Evolutionary conservation across 352 stramenopile genomes (phyloP), one percentile per base, ranked within the genome.

Genomic region (Halophytophthora batemanensis): DNA sequence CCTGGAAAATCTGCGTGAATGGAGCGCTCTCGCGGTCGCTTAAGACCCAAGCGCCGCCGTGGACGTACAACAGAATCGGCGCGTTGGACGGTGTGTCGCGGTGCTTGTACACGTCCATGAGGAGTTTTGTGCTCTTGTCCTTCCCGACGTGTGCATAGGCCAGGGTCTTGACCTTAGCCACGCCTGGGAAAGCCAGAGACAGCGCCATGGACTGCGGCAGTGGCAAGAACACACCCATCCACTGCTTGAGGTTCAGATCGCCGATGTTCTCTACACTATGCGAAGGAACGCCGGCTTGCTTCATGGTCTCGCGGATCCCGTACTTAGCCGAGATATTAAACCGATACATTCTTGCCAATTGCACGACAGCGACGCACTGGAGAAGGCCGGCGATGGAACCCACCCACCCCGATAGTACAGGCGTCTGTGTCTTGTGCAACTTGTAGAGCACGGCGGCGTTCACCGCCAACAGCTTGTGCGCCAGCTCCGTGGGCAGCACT

Each of bases 51-150:
- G 64, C 78, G n/a, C 81, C 81, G n/a, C 81, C 81, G 53, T 91
- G 81, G 44, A 91, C 75, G 50, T 89, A 91, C 22, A 91, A 43
- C 23, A 91, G 28, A 39, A 91, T 83, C 1, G 81, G 81, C n/a
- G 79, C 74, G 17, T 87, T 87, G 4, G 67, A 45, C 10, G 61
- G 58, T 4, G 70, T 72, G 40, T 75, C 54, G 22, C 43, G 54
- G 46, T 82, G 68, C 47, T 79, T 85, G 69, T 84, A 91, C 28
- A 91, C 72, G 42, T 91, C 77, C 81, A 91, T 91, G 14, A 72
- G 64, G 34, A 91, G 55, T 13, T 51, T 38, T 6, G 67, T 82
- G n/a, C 74, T 82, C 41, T 67, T 71, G 56, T 74, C 67, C 35
- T 74, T 67, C n/a, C 80, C 80, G 18, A 91, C 77, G 50, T 88